Evolutionary conservation across 1,139 yeast species (phyloP).

Genomic region (Nakaseomyces delphensis): DNA sequence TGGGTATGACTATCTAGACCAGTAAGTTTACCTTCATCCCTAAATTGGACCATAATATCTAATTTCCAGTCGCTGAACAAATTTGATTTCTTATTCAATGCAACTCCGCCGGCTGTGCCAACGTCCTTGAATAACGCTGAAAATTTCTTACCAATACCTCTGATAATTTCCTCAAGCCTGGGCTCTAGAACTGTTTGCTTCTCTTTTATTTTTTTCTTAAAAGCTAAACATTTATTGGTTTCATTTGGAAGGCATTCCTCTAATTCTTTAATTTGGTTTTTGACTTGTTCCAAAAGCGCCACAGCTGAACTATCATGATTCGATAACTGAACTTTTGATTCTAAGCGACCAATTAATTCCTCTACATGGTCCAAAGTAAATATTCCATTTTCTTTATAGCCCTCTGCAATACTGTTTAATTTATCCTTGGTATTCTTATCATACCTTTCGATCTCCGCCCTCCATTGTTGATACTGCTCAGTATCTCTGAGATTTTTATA

Average conservation of each 20-base stretch:
- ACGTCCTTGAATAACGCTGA: slow-evolving; percentile 58
- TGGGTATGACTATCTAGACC: slow-evolving; percentile 78
- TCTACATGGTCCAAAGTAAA: slow-evolving; percentile 37
- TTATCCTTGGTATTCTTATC: slow-evolving; percentile 38
- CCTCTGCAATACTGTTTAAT: slow-evolving; percentile 39
- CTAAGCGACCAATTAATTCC: slow-evolving; percentile 32
- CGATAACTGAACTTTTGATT: slow-evolving; percentile 33
- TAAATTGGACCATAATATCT: slow-evolving; percentile 75
- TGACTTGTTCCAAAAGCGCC: slow-evolving; percentile 33
- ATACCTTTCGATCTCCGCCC: slow-evolving; percentile 36
- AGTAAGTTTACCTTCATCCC: slow-evolving; percentile 63
- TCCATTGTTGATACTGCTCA: slow-evolving; percentile 39
- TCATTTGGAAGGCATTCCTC: slow-evolving; percentile 28
- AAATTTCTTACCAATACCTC: slow-evolving; percentile 52
- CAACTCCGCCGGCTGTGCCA: slow-evolving; percentile 80
- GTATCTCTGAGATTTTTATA: slow-evolving; percentile 40
- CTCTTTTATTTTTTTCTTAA: slow-evolving; percentile 35
- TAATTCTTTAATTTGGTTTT: slow-evolving; percentile 21
- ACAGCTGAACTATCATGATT: slow-evolving; percentile 37
- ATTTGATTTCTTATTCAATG: slow-evolving; percentile 41
- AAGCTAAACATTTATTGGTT: slow-evolving; percentile 24
- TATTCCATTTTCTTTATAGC: slow-evolving; percentile 36
- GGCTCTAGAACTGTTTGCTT: slow-evolving; percentile 50
- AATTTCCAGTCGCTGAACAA: slow-evolving; percentile 71
- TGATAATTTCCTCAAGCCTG: slow-evolving; percentile 43